Evolutionary conservation across 495 filamentous ascomycete genomes (phyloP), one percentile per base, ranked within the genome.

Genomic region (Penicillium soppii): DNA sequence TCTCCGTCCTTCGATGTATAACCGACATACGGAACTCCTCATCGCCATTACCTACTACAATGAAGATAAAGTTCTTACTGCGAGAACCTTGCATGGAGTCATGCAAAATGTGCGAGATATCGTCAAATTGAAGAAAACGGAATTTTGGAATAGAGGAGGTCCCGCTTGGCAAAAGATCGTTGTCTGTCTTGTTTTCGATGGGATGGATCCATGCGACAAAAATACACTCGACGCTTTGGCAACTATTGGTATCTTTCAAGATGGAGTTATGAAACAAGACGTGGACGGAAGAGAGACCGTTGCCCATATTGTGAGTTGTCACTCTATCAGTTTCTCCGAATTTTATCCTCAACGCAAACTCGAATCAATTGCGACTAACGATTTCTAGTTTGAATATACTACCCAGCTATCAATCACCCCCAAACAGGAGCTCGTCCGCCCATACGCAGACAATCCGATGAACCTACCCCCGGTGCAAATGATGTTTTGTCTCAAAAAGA

Each of bases 161-260:
- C 92, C 94, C 25, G 92, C 94, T 26, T 98, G 94, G 94, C 94
- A 98, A 68, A 98, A 98, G 78, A 97, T 98, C 63, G 94, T 97
- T 13, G 92, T 97, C 30, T 91, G 87, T 65, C 71, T 97, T 53
- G 89, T 98, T 39, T 97, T 97, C 56, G 94, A 98, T 67, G 94
- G 94, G 70, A 94, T 98, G 62, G 92, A 96, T 54, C 92, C 95
- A 64, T 94, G 89, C 56, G 92, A 98, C 76, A 97, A 97, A 73
- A 87, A 92, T 65, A 91, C 87, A 10, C 77, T 98, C 16, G 94
- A 98, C 70, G 83, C 97, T 17, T 75, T 98, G 55, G 94, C 94
- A 6, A 98, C 94, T 26, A 81, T 98, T 61, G 94, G 94, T 67
- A 77, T 96, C 43, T 98, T 92, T 70, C 94, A 97, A 70, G 94